These are phyloP conservation scores for Sugiyamaella paludigena DNA, from an alignment of 1,139 yeast species.

Conservation along the genomic window DNA sequence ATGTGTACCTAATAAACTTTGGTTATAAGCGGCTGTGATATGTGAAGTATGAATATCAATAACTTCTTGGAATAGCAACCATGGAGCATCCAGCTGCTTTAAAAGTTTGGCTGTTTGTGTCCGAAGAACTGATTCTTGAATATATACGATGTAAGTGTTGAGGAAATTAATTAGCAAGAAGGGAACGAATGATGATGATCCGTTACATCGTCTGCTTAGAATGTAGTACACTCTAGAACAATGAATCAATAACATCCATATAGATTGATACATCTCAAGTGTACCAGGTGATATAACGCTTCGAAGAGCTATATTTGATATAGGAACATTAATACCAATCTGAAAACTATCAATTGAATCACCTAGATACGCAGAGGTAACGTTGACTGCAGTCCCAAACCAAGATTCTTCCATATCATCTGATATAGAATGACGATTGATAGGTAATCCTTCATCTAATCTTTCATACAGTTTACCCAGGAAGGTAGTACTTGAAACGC, in stretches of 20 bases:
- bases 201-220: background rate
- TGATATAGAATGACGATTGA: constrained; percentile 16
- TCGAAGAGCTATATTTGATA: background rate
- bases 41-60: constrained; percentile 3
- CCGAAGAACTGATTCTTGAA: constrained; percentile 11
- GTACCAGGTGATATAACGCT: background rate
- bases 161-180: constrained; percentile 9
- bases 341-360: constrained; percentile 2
- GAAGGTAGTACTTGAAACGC: constrained; percentile 8
- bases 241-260: constrained; percentile 12
- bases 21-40: background rate
- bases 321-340: background rate
- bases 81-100: constrained; percentile 1
- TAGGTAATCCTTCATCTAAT: constrained; percentile 1
- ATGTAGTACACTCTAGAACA: constrained; percentile 6
- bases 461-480: constrained; percentile 8
- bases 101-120: constrained; percentile 1
- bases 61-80: constrained; percentile 8
- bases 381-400: background rate
- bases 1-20: constrained; percentile 2
- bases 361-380: background rate
- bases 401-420: constrained; percentile 14
- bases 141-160: constrained; percentile 7
- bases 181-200: background rate
- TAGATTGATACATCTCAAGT: constrained; percentile 4